Conservation (phyloP, 495 filamentous ascomycete species). For the Parathielavia hyrcaniae region DNA sequence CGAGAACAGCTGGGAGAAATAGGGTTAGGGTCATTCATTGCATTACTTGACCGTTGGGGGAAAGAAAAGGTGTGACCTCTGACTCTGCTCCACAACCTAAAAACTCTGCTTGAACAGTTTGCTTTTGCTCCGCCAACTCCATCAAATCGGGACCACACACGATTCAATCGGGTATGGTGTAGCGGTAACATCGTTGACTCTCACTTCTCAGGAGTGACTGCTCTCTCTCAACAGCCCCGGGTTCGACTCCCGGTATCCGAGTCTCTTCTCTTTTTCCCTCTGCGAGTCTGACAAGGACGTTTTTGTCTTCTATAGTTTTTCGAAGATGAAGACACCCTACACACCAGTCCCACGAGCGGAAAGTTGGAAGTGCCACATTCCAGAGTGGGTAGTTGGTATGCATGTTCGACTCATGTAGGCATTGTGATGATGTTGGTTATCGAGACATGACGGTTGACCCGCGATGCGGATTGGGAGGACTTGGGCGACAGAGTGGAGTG, state of each 20-base stretch:
- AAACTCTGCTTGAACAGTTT: not conserved
- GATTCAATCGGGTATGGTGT: slow-evolving; percentile 17
- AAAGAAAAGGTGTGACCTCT: slow-evolving; percentile 9
- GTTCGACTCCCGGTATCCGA: slow-evolving; percentile 21
- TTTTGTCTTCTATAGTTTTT: too few relatives aligned
- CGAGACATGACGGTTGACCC: too few relatives aligned
- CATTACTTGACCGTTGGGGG: too few relatives aligned
- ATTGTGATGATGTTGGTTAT: too few relatives aligned
- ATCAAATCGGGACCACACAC: slow-evolving; percentile 10
- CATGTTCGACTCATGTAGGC: too few relatives aligned
- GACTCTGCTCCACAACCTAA: not conserved
- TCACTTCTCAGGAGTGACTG: slow-evolving; percentile 15
- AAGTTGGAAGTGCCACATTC: too few relatives aligned
- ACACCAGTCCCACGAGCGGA: too few relatives aligned
- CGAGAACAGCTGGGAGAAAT: not conserved
- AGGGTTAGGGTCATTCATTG: not conserved
- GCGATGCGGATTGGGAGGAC: too few relatives aligned
- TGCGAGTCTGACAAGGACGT: too few relatives aligned
- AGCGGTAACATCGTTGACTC: slow-evolving; percentile 20
- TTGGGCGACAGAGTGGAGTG: too few relatives aligned
- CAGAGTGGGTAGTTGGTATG: too few relatives aligned
- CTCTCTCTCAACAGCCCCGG: slow-evolving; percentile 17
- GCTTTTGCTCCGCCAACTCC: not conserved
- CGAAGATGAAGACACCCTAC: too few relatives aligned
- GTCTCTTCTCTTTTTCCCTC: slow-evolving; percentile 9